Base-by-base conservation (phyloP, 306 rosid genomes). In the Potentilla sterilis region DNA sequence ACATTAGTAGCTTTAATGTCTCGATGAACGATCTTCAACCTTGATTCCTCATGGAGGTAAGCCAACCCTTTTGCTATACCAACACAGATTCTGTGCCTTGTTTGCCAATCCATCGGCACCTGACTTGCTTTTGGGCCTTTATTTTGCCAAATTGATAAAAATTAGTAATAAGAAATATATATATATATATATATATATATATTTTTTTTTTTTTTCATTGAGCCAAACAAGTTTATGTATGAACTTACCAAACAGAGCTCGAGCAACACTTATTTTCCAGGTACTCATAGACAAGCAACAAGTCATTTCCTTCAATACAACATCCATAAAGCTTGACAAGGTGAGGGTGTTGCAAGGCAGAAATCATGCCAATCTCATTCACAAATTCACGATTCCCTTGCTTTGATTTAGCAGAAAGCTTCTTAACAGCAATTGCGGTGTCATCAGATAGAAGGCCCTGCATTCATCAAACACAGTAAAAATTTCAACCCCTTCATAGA, bases 1-100 rank as follows among this genome's bases (percentile, higher is more conserved):
- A 92, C 87, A 83, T 92, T 92, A 9, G 90, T 86, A 21, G 92
- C 93, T 80, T 92, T 92, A 32, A 92, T 92, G 73, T 92, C 97
- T 74, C 96, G 78, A 35, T 92, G 97, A 61, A 92, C 90, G 15
- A 92, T 88, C 87, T 88, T 92, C 37, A 92, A 35, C 77, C 88
- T 86, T 4, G 97, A 92, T 24, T 92, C 97, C 73, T 87, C 97
- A 74, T 92, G 96, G 38, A 92, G 97, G 80, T 78, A 88, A 64
- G 94, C 87, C 76, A 92, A 80, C 22, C 96, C 97, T 74, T 62
- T 93, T 9, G 90, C 96, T 64, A 91, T 83, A 52, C 97, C 92
- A 46, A 88, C 3, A 14, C 93, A 93, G 13, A 93, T 93, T 54
- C 32, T 85, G n/a, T 73, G 81, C 80, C 97, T 89, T 57, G 88